Evolutionary conservation across 768 basidiomycete genomes (phyloP).

Genomic region (Russula sp.): DNA sequence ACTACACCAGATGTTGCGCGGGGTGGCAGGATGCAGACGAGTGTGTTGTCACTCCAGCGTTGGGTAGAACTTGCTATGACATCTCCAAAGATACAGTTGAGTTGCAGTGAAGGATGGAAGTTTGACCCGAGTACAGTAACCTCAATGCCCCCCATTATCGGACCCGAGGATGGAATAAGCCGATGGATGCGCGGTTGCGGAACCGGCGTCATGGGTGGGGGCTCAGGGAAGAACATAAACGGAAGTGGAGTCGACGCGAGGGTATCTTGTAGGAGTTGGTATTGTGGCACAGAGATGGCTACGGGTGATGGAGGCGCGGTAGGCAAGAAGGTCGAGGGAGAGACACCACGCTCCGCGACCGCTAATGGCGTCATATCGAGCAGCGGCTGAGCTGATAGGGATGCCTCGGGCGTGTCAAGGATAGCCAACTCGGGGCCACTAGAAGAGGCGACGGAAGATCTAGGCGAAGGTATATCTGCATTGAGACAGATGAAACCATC

Average conservation of each 20-base stretch:
- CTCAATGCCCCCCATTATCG: constrained; percentile 89
- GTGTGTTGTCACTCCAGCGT: constrained; percentile 87
- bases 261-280: constrained; percentile 16
- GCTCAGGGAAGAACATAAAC: constrained; percentile 51
- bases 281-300: constrained; percentile 13
- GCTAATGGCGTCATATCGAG: not conserved
- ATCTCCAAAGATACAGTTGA: constrained; percentile 84
- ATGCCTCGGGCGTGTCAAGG: constrained; percentile 12
- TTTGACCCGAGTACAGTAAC: constrained; percentile 90
- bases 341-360: constrained; percentile 5
- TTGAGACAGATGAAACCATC: constrained; percentile 11
- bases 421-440: constrained; percentile 1
- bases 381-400: not conserved
- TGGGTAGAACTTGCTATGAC: constrained; percentile 76
- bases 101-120: constrained; percentile 67
- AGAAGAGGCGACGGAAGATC: constrained; percentile 12
- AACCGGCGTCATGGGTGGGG: constrained; percentile 42
- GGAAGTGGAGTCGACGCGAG: constrained; percentile 19
- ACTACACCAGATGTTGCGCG: constrained; percentile 77
- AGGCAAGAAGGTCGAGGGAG: constrained; percentile 23
- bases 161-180: constrained; percentile 77
- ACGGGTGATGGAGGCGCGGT: constrained; percentile 26
- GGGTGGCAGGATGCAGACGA: constrained; percentile 89
- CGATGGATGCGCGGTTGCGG: constrained; percentile 74
- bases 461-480: constrained; percentile 17